These are phyloP conservation scores for Tetrahymena elliotti DNA, from an alignment of 73 alveolate species.

Conservation along the genomic window DNA sequence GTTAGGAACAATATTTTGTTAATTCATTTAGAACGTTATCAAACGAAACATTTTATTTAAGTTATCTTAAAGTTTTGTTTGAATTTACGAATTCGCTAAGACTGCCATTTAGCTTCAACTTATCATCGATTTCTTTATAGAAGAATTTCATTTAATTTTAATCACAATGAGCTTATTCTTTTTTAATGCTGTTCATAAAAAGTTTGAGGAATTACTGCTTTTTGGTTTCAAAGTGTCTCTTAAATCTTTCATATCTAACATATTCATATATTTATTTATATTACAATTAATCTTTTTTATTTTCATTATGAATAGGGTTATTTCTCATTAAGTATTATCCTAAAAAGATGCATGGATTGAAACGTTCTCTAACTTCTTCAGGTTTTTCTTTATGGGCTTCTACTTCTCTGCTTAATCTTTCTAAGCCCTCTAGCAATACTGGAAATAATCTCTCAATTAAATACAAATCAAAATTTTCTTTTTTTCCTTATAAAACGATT, in stretches of 20 bases:
- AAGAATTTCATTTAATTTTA: neutral
- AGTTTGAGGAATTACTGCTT: neutral
- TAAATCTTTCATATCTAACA: neutral
- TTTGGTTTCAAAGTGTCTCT: neutral
- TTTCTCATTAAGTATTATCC: conserved; percentile 40
- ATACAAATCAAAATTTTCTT: neutral
- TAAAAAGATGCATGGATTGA: conserved; percentile 42
- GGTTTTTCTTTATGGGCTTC: conserved; percentile 23
- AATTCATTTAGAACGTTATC: neutral
- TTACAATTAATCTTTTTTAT: neutral
- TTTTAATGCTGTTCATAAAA: neutral
- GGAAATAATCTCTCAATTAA: conserved; percentile 7
- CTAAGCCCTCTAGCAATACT: conserved; percentile 32
- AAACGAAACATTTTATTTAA: neutral
- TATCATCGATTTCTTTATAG: neutral
- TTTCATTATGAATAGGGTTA: conserved; percentile 8
- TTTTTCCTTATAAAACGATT: neutral
- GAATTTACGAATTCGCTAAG: neutral
- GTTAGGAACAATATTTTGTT: neutral
- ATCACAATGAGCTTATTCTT: neutral
- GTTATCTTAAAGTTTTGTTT: neutral
- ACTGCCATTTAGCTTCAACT: neutral
- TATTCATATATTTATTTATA: neutral
- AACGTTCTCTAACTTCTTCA: conserved; percentile 39
- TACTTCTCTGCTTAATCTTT: conserved; percentile 26